These are phyloP conservation scores for Closterium sp. DNA, from an alignment of 139 green algal species.

Conservation along the genomic window DNA sequence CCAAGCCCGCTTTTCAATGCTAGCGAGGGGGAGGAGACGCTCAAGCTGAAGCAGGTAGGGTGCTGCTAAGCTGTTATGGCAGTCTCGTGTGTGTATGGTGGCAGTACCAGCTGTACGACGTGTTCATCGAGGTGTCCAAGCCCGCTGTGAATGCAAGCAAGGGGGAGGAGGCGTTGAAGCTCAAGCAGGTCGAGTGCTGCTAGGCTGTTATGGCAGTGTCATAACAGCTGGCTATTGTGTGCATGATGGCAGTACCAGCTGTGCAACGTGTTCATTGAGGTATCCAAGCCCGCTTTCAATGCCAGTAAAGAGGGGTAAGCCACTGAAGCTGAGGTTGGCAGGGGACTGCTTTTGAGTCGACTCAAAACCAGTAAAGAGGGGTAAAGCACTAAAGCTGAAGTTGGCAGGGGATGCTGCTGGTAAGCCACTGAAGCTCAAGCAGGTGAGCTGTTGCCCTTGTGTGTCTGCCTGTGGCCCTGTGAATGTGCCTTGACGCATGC, in stretches of 20 bases:
- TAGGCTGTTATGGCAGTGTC: no score
- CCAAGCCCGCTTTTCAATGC: conserved; percentile 67
- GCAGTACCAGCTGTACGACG: conserved; percentile 95
- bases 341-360: no score
- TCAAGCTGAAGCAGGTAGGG: no score
- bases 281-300: conserved; percentile 75
- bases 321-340: no score
- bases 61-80: no score
- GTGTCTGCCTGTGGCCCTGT: no score
- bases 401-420: no score
- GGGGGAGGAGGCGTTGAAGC: neutral
- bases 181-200: no score
- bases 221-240: no score
- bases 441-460: conserved; percentile 72
- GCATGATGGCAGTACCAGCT: conserved; percentile 91
- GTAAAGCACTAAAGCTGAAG: no score
- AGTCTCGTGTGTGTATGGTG: conserved; percentile 91
- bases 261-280: conserved; percentile 98
- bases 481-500: conserved; percentile 80
- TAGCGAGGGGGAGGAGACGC: neutral
- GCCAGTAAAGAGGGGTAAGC: neutral
- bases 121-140: conserved; percentile 98
- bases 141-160: conserved; percentile 26
- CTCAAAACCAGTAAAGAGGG: no score
- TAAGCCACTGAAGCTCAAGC: conserved; percentile 52